A percentile compares a stretch with the other conserved stretches of the same genome.
phyloP scores from a whole-genome alignment of 257 asterid species.

The Solanum etuberosum region DNA sequence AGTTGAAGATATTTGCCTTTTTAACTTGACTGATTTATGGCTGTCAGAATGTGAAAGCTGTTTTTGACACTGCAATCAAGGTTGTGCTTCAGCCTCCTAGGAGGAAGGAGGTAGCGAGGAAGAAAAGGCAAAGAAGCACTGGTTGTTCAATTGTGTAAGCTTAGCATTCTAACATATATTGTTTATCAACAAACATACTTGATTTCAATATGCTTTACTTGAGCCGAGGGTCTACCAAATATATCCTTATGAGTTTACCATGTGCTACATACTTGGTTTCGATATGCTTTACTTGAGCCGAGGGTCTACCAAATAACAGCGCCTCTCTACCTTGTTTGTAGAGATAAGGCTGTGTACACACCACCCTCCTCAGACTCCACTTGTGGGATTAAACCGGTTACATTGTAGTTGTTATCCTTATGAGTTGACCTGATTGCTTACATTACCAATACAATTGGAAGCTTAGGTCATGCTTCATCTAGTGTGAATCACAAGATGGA shows the following conservation, averaged over 20 bases:
- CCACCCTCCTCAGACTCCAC: background rate
- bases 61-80: constrained; percentile 84
- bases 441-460: background rate
- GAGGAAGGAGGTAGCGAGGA: constrained; percentile 60
- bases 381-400: background rate
- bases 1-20: background rate
- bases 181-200: background rate
- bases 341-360: background rate
- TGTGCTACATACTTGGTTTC: background rate
- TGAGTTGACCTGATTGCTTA: background rate
- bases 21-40: background rate
- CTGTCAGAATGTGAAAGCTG: constrained; percentile 86
- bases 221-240: too few species aligned
- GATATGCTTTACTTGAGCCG: background rate
- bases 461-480: background rate
- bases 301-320: background rate
- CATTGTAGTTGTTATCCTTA: background rate
- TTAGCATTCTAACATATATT: too few species aligned
- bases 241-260: background rate
- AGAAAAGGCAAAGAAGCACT: constrained; percentile 42
- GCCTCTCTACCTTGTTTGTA: background rate
- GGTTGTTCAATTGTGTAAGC: constrained; percentile 87
- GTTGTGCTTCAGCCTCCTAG: constrained; percentile 93
- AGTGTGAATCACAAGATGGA: background rate
- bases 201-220: too few species aligned